Percentiles rank a stretch among this genome's conserved stretches.
Conservation (phyloP, 345 rosid genomes). For the Pseudoturritis turrita region DNA sequence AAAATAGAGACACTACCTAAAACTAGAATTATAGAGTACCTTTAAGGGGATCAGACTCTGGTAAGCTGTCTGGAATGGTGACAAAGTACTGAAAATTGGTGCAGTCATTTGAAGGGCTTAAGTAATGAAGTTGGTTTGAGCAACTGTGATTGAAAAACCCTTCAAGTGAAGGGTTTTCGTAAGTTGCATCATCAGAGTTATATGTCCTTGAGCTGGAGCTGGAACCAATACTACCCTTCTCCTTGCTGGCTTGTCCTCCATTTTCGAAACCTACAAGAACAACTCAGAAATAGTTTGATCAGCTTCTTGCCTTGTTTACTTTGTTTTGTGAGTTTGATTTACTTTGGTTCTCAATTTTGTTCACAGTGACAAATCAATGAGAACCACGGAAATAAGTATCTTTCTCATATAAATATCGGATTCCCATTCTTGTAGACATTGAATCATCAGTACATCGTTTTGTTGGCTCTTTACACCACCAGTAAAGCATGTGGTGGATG, state of each 20-base stretch:
- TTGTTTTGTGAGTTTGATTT: too few species aligned
- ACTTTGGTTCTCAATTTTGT: too few species aligned
- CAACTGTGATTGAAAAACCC: slow-evolving; percentile 20
- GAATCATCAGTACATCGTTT: too few species aligned
- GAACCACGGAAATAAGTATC: too few species aligned
- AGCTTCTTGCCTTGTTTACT: too few species aligned
- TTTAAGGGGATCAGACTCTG: neutral
- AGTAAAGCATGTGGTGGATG: too few species aligned
- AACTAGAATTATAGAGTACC: neutral
- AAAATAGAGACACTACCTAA: neutral
- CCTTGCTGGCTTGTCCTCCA: neutral
- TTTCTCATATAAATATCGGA: too few species aligned
- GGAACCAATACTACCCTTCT: slow-evolving; percentile 30
- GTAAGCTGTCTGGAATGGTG: slow-evolving; percentile 23
- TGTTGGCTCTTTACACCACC: too few species aligned
- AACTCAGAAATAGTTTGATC: too few species aligned
- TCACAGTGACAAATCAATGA: too few species aligned
- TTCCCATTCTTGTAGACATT: too few species aligned
- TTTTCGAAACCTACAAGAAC: neutral
- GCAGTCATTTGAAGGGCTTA: slow-evolving; percentile 8
- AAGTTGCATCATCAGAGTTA: slow-evolving; percentile 60
- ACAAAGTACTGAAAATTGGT: slow-evolving; percentile 9
- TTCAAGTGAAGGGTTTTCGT: slow-evolving; percentile 42
- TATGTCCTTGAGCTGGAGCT: slow-evolving; percentile 65
- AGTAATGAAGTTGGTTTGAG: slow-evolving; percentile 24